These are phyloP conservation scores for Epichloe brachyelytri DNA, from an alignment of 2,329 filamentous ascomycete genomes.

Conservation along the genomic window DNA sequence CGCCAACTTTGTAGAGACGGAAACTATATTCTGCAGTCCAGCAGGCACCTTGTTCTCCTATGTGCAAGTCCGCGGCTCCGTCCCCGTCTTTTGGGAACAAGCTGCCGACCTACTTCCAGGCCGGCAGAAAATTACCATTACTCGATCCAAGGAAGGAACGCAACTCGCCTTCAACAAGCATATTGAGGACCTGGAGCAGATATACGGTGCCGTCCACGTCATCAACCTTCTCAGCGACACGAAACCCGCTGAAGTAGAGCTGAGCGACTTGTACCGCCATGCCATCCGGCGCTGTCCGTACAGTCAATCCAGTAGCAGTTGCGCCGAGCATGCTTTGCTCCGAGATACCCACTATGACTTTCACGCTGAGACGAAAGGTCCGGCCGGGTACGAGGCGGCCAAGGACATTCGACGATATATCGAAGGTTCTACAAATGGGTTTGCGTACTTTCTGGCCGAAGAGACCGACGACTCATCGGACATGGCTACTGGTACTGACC, in stretches of 20 bases:
- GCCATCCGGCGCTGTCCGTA: conserved; percentile 65
- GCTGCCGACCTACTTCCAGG: conserved; percentile 74
- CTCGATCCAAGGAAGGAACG: conserved; percentile 76
- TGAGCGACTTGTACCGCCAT: conserved; percentile 66
- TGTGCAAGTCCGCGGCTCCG: conserved; percentile 80
- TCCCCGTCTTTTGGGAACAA: conserved; percentile 97
- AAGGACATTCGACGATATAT: conserved; percentile 69
- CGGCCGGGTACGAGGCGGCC: conserved; percentile 82
- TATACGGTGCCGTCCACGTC: conserved; percentile 83
- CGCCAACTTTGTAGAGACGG: conserved; percentile 97
- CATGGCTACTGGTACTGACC: conserved; percentile 21
- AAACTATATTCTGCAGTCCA: conserved; percentile 82
- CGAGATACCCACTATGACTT: conserved; percentile 88
- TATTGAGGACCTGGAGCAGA: conserved; percentile 72
- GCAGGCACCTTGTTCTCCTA: conserved; percentile 78
- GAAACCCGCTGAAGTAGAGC: conserved; percentile 74
- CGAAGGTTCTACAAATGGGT: conserved; percentile 65
- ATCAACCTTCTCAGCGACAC: conserved; percentile 88
- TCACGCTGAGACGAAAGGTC: conserved; percentile 81
- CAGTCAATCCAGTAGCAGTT: conserved; percentile 42
- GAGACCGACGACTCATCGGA: conserved; percentile 45
- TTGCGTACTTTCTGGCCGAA: conserved; percentile 84
- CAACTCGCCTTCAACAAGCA: conserved; percentile 94
- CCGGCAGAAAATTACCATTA: conserved; percentile 89
- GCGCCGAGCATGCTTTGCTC: conserved; percentile 59